Conservation (phyloP, 345 rosid genomes). For the Laguncularia racemosa region DNA sequence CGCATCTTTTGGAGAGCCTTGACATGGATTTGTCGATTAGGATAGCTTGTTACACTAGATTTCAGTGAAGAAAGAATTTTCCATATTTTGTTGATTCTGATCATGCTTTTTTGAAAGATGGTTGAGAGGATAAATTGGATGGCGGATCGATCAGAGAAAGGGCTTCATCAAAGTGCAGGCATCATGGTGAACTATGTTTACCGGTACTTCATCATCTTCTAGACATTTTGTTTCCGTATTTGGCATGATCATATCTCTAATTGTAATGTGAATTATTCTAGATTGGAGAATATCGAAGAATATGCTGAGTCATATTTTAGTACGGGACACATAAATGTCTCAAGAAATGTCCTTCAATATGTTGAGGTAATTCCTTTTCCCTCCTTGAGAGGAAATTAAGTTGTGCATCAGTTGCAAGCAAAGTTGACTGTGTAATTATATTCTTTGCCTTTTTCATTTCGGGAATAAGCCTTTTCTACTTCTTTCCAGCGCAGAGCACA, state of each 20-base stretch:
- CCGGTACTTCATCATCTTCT: slow-evolving; percentile 35
- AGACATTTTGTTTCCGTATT: not conserved
- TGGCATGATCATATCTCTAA: no score
- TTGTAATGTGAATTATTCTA: slow-evolving; percentile 18
- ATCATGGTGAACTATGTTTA: slow-evolving; percentile 89
- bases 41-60: no score
- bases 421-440: no score
- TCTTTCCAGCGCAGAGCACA: no score
- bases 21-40: no score
- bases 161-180: slow-evolving; percentile 67
- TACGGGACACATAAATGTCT: slow-evolving; percentile 58
- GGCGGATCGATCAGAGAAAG: slow-evolving; percentile 78
- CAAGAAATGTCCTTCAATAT: slow-evolving; percentile 24
- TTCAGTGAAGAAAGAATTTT: not conserved
- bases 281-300: slow-evolving; percentile 75
- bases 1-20: no score
- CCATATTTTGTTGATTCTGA: not conserved
- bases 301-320: slow-evolving; percentile 72
- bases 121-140: slow-evolving; percentile 93
- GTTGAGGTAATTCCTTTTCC: slow-evolving; percentile 16
- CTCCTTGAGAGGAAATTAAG: not conserved
- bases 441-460: no score
- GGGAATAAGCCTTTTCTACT: no score
- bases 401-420: no score
- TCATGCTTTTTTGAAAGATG: slow-evolving; percentile 35